Conservation (phyloP, 1,139 yeast genomes). For the Saccharomyces hybrid region DNA sequence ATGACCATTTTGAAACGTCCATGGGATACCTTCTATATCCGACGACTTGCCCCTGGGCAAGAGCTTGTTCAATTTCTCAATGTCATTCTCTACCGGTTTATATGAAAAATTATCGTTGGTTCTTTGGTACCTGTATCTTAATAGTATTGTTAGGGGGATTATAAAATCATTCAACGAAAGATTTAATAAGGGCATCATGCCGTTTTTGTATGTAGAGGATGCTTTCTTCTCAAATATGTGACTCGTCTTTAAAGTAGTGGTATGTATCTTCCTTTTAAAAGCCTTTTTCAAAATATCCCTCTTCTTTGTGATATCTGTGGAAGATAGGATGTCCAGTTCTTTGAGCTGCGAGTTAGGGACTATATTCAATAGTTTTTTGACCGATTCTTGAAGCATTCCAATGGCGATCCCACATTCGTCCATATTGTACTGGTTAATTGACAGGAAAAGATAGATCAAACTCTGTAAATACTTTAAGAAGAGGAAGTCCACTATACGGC, state of each 20-base stretch:
- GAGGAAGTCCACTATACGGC: constrained; percentile 9
- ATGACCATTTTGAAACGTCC: constrained; percentile 14
- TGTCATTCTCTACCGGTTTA: constrained; percentile 17
- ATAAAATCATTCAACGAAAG: constrained; percentile 22
- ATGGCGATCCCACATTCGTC: constrained; percentile 23
- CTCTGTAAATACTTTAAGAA: constrained; percentile 18
- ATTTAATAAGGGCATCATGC: constrained; percentile 14
- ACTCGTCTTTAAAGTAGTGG: background rate
- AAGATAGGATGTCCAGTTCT: constrained; percentile 5
- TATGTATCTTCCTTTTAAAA: constrained; percentile 4
- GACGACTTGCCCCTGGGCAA: constrained; percentile 25
- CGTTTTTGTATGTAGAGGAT: background rate
- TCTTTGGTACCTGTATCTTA: constrained; percentile 24
- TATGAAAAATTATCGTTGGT: constrained; percentile 25
- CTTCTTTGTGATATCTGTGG: constrained; percentile 9
- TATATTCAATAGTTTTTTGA: constrained; percentile 12
- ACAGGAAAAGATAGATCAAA: constrained; percentile 19
- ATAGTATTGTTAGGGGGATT: constrained; percentile 22
- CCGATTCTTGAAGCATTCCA: constrained; percentile 24
- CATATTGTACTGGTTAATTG: constrained; percentile 23
- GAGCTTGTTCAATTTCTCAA: constrained; percentile 9
- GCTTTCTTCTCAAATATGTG: constrained; percentile 2
- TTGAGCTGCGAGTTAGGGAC: constrained; percentile 13
- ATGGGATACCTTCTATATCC: constrained; percentile 14
- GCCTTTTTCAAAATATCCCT: constrained; percentile 6